Evolutionary conservation across 306 rosid species (phyloP).

Genomic region (Luffa acutangula): DNA sequence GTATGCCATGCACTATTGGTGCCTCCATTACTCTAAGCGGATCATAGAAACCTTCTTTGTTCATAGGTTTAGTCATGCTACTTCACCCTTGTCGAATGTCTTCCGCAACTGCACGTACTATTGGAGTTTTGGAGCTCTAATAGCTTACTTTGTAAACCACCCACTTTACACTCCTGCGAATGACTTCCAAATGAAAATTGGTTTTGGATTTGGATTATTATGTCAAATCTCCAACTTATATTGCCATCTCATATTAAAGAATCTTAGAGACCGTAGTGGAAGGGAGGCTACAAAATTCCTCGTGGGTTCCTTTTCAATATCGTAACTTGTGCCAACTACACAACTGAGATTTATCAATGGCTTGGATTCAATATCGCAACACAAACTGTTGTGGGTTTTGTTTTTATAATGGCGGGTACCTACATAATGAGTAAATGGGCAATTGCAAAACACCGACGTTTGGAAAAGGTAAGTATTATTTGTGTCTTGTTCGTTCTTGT

Average conservation of each 20-base stretch:
- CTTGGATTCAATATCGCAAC: constrained; percentile 91
- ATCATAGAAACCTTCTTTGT: constrained; percentile 81
- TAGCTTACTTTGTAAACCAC: constrained; percentile 80
- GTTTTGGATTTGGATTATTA: constrained; percentile 62
- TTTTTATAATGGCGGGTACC: constrained; percentile 49
- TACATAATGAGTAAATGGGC: constrained; percentile 89
- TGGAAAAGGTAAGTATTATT: constrained; percentile 53
- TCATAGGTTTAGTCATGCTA: constrained; percentile 88
- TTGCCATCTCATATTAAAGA: constrained; percentile 72
- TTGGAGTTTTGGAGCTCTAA: constrained; percentile 69
- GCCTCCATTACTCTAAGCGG: constrained; percentile 83
- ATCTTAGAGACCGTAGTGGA: constrained; percentile 60
- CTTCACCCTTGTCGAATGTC: constrained; percentile 78
- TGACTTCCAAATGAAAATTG: constrained; percentile 79
- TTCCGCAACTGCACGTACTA: constrained; percentile 79
- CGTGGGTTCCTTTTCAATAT: constrained; percentile 70
- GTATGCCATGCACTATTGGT: constrained; percentile 82
- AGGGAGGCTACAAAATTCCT: constrained; percentile 86
- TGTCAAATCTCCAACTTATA: constrained; percentile 60
- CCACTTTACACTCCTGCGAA: constrained; percentile 71
- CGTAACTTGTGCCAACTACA: constrained; percentile 87
- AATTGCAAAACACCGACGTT: constrained; percentile 78
- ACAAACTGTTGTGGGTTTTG: constrained; percentile 70
- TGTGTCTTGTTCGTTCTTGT: neutral
- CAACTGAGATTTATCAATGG: constrained; percentile 96